Base-by-base conservation (phyloP, 2,329 filamentous ascomycete genomes). In the Nigrograna mackinnonii region DNA sequence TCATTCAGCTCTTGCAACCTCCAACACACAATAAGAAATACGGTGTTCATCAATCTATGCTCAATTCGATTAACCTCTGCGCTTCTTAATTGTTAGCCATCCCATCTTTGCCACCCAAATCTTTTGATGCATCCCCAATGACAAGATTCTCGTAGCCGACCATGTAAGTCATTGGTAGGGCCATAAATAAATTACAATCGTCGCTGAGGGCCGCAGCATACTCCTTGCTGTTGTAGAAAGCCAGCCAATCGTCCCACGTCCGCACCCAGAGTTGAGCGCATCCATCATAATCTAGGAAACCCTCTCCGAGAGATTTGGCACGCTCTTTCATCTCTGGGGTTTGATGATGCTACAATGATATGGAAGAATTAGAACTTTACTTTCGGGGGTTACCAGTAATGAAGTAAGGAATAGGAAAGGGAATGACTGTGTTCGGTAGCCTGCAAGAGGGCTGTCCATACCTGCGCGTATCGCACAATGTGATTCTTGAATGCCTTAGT, bases 101-200 rank as follows among this genome's bases (percentile, higher is more conserved):
- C n/a, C 36, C 36, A 31, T 39, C 22, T 11, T 19, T 39, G 18
- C 36, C 36, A 14, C 36, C 36, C 16, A 39, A 11, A 7, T 31
- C 36, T 9, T 5, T 4, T 16, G 36, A 16, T 4, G 36, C 22
- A 31, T 31, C 24, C 4, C 36, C 36, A 20, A 39, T 11, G 4
- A 39, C 22, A 13, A 39, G 22, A 31, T 39, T 39, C 24, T 39
- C 36, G 11, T 31, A 31, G 13, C 36, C 36, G 31, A 39, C 36
- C 36, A 39, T 39, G 14, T 39, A 39, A 17, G 36, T 31, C 36
- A 39, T 39, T 12, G 36, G 36, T 14, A 39, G 31, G 22, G 36
- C 36, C 36, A 39, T 39, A 14, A 39, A 39, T 4, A 13, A 24
- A 18, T 39, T n/a, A 16, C 36, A 39, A 18, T 39, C 36, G n/a